A percentile compares a stretch with the other conserved stretches of the same genome.
phyloP scores from a whole-genome alignment of 805 yeast species.

The Wickerhamiella sergipiensis region DNA sequence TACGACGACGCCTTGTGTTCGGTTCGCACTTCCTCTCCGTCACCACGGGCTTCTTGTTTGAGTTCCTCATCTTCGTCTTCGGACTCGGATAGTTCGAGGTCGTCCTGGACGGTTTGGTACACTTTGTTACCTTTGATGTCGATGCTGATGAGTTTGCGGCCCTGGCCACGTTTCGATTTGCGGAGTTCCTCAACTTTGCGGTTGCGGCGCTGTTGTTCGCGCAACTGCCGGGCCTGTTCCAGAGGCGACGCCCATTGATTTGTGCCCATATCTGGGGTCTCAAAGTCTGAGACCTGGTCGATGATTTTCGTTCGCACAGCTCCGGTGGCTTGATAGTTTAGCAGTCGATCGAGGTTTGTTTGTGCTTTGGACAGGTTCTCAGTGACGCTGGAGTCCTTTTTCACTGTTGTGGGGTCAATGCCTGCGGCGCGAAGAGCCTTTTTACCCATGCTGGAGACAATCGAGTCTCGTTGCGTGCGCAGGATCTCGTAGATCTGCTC shows the following conservation, averaged over 20 bases:
- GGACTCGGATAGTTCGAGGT: constrained; percentile 19
- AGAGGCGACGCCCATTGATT: constrained; percentile 72
- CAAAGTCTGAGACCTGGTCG: constrained; percentile 85
- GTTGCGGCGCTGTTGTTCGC: constrained; percentile 66
- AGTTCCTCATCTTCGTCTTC: constrained; percentile 6
- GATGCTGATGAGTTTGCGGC: constrained; percentile 62
- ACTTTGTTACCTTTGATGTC: constrained; percentile 73
- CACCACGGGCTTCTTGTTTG: not conserved
- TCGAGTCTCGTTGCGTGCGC: constrained; percentile 37
- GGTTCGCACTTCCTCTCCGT: not conserved
- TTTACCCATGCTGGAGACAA: constrained; percentile 24
- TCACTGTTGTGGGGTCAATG: constrained; percentile 16
- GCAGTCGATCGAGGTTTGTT: constrained; percentile 53
- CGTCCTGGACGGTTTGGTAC: constrained; percentile 37
- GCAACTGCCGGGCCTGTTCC: constrained; percentile 77
- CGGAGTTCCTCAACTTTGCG: constrained; percentile 50
- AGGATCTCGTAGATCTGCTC: constrained; percentile 41
- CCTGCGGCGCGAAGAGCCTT: constrained; percentile 28
- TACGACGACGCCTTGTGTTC: not conserved
- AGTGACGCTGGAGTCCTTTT: constrained; percentile 25
- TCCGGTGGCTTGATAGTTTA: constrained; percentile 73
- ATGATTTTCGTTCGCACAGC: constrained; percentile 85
- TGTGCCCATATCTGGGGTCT: constrained; percentile 38
- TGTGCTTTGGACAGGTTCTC: constrained; percentile 47
- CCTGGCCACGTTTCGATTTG: constrained; percentile 52